Evolutionary conservation across 2,329 filamentous ascomycete genomes (phyloP), one percentile per base, ranked within the genome.

Genomic region (Diaporthe citriasiana): DNA sequence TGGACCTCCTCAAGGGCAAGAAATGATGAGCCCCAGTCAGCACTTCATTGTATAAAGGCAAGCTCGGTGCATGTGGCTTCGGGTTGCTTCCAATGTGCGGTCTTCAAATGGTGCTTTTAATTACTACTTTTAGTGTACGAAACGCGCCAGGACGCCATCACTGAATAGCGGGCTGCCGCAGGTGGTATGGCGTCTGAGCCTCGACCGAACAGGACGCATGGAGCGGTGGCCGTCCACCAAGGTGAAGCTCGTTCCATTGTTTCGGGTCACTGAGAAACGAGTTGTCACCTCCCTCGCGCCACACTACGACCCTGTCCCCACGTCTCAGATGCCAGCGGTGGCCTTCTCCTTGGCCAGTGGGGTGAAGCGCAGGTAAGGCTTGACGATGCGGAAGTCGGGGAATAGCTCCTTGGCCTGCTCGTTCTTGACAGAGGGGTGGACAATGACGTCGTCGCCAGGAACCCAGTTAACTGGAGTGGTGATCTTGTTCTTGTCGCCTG

Each of bases 401-500:
- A 97, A 98, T 81, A 97, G 92, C 85, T 93, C 91, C 89, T 92
- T 93, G 81, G 95, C 95, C 86, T 97, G 93, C 83, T 94, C 93
- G 76, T 94, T 95, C 83, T 91, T 93, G 82, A 98, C 91, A 76
- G 88, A 88, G 60, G 95, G 94, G 82, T 95, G 94, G 76, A 98
- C 94, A 82, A 98, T 97, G 78, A 98, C 95, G 82, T 98, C 95
- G 80, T 97, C 93, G 71, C 95, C 95, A 57, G 91, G 92, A 51
- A 92, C 87, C 95, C 95, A 98, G 88, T 98, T 93, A 85, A 98
- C 95, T 66, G 95, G 95, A 73, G 94, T 97, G 77, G 93, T 95
- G 82, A 97, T 87, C 80, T 93, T 93, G 89, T 96, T 92, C 90
- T 94, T 95, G 87, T 98, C 95, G 74, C 93, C 94, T 56, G 91